phyloP scores from a whole-genome alignment of 2,329 filamentous ascomycete genomes.

The Trichoderma simmonsii region DNA sequence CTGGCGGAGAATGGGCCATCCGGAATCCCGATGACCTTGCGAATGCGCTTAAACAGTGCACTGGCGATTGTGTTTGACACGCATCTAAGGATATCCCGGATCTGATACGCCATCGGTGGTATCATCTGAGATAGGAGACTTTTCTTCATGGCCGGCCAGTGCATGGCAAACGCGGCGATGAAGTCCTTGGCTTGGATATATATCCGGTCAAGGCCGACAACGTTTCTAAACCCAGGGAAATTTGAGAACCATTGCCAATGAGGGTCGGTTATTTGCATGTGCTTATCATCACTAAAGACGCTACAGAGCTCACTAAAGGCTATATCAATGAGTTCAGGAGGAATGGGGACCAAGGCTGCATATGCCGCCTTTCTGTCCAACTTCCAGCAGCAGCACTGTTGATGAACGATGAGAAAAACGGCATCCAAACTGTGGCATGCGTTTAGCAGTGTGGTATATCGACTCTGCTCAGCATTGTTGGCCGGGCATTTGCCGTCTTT shows the following conservation, averaged over 20 bases:
- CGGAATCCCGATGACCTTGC: conserved; percentile 26
- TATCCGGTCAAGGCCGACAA: not conserved
- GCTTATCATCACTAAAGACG: conserved; percentile 26
- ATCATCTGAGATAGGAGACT: conserved; percentile 23
- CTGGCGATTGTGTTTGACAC: conserved; percentile 25
- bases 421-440: conserved; percentile 56
- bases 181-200: conserved; percentile 25
- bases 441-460: conserved; percentile 53
- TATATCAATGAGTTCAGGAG: conserved; percentile 21
- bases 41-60: conserved; percentile 32
- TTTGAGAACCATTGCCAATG: conserved; percentile 31
- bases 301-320: conserved; percentile 24
- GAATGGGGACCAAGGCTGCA: conserved; percentile 21
- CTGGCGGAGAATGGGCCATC: conserved; percentile 22
- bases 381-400: conserved; percentile 60
- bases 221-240: conserved; percentile 24
- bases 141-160: conserved; percentile 24
- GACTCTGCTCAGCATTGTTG: conserved; percentile 36
- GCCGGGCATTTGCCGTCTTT: not conserved
- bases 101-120: conserved; percentile 31
- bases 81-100: conserved; percentile 26
- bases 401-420: conserved; percentile 64
- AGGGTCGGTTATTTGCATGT: conserved; percentile 23
- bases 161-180: conserved; percentile 22
- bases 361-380: conserved; percentile 36